Conservation (phyloP, 139 green algal species). For the Auxenochlorella protothecoides region DNA sequence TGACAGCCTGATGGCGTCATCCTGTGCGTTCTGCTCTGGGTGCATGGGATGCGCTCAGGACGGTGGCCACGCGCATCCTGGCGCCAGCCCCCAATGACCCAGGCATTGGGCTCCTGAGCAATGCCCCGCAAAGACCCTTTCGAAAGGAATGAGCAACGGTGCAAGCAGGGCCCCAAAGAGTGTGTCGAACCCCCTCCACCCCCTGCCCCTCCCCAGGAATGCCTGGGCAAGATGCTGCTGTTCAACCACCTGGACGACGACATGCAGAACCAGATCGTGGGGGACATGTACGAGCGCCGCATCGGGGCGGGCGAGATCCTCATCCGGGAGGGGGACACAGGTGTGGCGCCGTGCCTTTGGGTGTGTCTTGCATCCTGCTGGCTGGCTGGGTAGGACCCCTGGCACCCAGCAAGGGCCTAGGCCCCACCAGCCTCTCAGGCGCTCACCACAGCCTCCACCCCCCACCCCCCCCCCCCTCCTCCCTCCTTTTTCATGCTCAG, state of each 20-base stretch:
- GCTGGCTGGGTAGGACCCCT: too few relatives aligned
- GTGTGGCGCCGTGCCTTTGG: not conserved
- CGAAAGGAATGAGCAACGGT: too few relatives aligned
- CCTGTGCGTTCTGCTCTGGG: not conserved
- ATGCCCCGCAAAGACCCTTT: too few relatives aligned
- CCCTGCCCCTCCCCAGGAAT: slow-evolving; percentile 29
- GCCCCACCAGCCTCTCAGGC: too few relatives aligned
- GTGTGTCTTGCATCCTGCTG: too few relatives aligned
- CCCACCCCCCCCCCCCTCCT: not conserved
- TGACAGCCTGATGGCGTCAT: not conserved
- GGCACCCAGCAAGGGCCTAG: too few relatives aligned
- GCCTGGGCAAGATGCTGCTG: slow-evolving; percentile 68
- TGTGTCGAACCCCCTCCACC: too few relatives aligned
- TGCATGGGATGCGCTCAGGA: not conserved
- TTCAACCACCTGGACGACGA: slow-evolving; percentile 63
- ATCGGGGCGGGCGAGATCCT: slow-evolving; percentile 70
- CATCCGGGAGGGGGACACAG: slow-evolving; percentile 82
- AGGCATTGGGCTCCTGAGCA: too few relatives aligned
- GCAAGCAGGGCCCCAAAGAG: too few relatives aligned
- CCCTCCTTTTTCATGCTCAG: not conserved
- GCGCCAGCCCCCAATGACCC: too few relatives aligned
- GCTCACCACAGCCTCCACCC: too few relatives aligned
- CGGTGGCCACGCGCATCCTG: too few relatives aligned
- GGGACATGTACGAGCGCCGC: slow-evolving; percentile 40
- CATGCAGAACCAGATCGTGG: slow-evolving; percentile 57